A percentile compares a stretch with the other conserved stretches of the same genome.
Conservation (phyloP, 2,329 filamentous ascomycete species). For the Fusarium euwallaceae region DNA sequence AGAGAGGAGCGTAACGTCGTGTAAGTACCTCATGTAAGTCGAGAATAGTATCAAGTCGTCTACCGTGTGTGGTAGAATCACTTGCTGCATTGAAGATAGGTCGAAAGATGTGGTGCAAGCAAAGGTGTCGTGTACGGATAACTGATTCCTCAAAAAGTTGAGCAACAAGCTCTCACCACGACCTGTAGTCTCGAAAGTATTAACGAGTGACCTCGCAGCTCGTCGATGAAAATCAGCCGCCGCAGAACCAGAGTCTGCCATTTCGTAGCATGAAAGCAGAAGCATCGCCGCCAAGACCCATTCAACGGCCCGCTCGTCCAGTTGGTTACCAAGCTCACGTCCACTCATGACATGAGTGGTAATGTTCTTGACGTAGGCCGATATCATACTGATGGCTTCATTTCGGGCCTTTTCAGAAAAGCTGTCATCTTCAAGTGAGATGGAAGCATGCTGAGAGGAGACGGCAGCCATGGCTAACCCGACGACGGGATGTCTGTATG, state of each 20-base stretch:
- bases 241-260: conserved; percentile 43
- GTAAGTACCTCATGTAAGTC: conserved; percentile 7
- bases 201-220: conserved; percentile 48
- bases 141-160: conserved; percentile 48
- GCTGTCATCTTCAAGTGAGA: conserved; percentile 35
- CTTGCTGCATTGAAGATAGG: conserved; percentile 11
- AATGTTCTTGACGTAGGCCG: conserved; percentile 32
- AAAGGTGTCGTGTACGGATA: conserved; percentile 47
- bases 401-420: conserved; percentile 48
- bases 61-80: conserved; percentile 6
- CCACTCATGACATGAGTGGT: conserved; percentile 17
- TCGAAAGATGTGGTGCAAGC: conserved; percentile 44
- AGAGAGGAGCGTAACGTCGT: conserved; percentile 21
- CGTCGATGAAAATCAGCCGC: conserved; percentile 47
- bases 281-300: conserved; percentile 50
- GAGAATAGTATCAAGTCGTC: conserved; percentile 14
- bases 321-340: conserved; percentile 9
- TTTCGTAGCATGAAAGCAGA: conserved; percentile 49
- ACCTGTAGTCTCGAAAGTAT: conserved; percentile 43
- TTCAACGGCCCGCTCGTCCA: conserved; percentile 16
- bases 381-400: conserved; percentile 45
- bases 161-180: conserved; percentile 40
- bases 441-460: conserved; percentile 47
- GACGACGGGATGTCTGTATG: conserved; percentile 44
- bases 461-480: conserved; percentile 48